Base-by-base conservation (phyloP, 306 rosid species). In the Albizia julibrissin region DNA sequence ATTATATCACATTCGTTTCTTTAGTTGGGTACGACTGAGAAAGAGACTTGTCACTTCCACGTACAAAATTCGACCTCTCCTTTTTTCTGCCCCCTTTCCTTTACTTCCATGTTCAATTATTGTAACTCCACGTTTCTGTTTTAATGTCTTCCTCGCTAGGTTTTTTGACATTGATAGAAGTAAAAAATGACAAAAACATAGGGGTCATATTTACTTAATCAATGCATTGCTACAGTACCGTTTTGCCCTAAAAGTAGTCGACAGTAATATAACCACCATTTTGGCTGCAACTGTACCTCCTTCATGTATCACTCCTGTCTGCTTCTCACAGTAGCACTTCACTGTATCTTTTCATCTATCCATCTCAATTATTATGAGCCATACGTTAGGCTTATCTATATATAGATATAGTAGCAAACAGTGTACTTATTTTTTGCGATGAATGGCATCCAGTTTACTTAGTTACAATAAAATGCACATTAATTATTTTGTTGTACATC, bases 181-280 rank as follows among this genome's bases (percentile, higher is more conserved):
- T 71, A 71, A 71, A 71, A 71, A 8, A 71, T 71, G 75, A 71
- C 75, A 71, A 71, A 42, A 71, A 26, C 58, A 71, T 71, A 12
- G 22, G 75, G 75, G 58, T 43, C 31, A 44, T 14, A 10, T 43
- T 37, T 22, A 6, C 34, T 43, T 24, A 71, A 43, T 43, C 10
- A 71, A 27, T 24, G 58, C n/a, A 26, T 2, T 71, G 39, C 22
- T 71, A 42, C 74, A 39, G 75, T 24, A 71, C 37, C n/a, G 22
- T 44, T 70, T 26, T 71, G 75, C 75, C 58, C 1, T 44, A 5
- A 44, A 24, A 44, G 58, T 5, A 5, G 58, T 5, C 16, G 75
- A 71, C 75, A 71, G 11, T 22, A 44, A 11, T 69, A 6, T 70
- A 71, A 71, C 75, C 75, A 71, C 75, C 75, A 24, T 44, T 71